Base-by-base conservation (phyloP, 306 rosid genomes). In the Amphicarpaea edgeworthii region DNA sequence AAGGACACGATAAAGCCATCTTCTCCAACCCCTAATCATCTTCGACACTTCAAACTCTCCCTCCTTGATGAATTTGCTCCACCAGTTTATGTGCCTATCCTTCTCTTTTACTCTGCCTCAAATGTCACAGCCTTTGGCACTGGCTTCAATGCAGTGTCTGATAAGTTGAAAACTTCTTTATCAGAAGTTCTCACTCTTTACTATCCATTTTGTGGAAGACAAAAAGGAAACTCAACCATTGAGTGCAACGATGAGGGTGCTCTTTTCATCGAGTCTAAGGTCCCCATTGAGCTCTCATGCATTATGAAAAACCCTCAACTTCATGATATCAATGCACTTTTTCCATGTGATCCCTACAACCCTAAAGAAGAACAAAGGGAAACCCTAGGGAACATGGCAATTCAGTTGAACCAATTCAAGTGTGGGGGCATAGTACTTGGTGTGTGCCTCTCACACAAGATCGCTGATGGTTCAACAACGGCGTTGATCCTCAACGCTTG, bases 401-500 rank as follows among this genome's bases (percentile, higher is more conserved):
- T 70, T 70, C 61, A 75, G 10, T 45, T 68, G 16, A 74, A 20
- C 23, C 58, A 73, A 11, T 74, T 83, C 43, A 49, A 5, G 0
- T 83, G 86, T 24, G 81, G 78, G 1, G 62, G 71, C 5, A 3
- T 76, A 0, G 86, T 14, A n/a, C 7, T 83, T 12, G 83, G 74
- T 9, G 64, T 54, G 38, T 68, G 75, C 54, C 14, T 77, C 32
- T 72, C 72, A 11, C 85, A 82, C 76, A 77, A 12, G 66, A 32
- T 73, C 3, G 69, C 72, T 23, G 80, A 80, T 58, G 84, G 49
- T 5, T 30, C 80, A 12, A 46, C 84, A 2, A 6, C 42, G 0
- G 40, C 54, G 1, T 57, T 72, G 0, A 64, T 80, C 7, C 47
- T 80, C n/a, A 24, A 26, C 14, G 49, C 76, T 7, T 80, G 84